Evolutionary conservation across 345 rosid species (phyloP).

Genomic region (Eucalyptus lansdowneana): DNA sequence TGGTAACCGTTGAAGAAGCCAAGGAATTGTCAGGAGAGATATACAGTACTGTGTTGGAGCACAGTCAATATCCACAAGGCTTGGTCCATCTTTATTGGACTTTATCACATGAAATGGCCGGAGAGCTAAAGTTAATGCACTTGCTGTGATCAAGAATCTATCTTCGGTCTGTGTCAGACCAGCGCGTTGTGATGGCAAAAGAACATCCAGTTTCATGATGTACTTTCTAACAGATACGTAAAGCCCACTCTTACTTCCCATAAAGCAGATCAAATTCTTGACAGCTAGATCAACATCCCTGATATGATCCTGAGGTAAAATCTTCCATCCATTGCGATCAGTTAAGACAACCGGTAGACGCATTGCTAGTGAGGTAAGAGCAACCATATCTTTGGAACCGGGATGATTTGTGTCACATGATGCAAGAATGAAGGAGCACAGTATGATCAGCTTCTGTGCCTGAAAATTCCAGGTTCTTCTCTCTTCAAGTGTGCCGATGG

Average conservation of each 20-base stretch:
- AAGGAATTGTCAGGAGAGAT: conserved; percentile 64
- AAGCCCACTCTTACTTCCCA: conserved; percentile 65
- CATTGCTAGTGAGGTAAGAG: conserved; percentile 48
- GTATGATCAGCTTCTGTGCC: conserved; percentile 46
- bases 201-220: conserved; percentile 31
- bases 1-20: conserved; percentile 62
- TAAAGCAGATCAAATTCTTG: conserved; percentile 38
- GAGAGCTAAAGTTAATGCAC: conserved; percentile 68
- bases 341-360: conserved; percentile 59
- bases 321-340: conserved; percentile 70
- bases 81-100: conserved; percentile 10
- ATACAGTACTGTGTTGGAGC: conserved; percentile 46
- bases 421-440: conserved; percentile 54
- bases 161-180: conserved; percentile 37
- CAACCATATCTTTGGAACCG: conserved; percentile 23
- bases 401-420: conserved; percentile 30
- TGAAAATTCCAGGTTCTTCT: conserved; percentile 66
- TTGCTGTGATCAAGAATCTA: conserved; percentile 64
- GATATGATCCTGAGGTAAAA: conserved; percentile 12
- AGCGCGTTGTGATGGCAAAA: conserved; percentile 3
- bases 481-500: conserved; percentile 44
- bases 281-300: conserved; percentile 45
- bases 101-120: conserved; percentile 57
- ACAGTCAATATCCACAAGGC: conserved; percentile 5
- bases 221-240: conserved; percentile 54